Conservation (phyloP, 1,284 basidiomycete genomes). For the Cutaneotrichosporon cavernicola region DNA sequence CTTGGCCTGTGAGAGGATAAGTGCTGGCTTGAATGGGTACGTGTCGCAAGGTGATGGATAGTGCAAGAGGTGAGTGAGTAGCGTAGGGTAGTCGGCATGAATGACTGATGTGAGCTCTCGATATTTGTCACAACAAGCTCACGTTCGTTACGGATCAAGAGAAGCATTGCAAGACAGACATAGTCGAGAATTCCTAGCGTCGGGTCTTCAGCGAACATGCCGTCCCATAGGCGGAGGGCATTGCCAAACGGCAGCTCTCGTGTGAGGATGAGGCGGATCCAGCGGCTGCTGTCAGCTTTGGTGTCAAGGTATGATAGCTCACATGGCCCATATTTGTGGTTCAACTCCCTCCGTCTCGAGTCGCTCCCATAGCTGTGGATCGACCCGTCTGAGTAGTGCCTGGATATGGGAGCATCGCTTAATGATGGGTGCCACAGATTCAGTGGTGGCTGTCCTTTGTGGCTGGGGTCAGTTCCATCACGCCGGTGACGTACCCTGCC, state of each 20-base stretch:
- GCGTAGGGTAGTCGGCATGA: slow-evolving; percentile 74
- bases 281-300: slow-evolving; percentile 62
- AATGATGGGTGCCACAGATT: slow-evolving; percentile 68
- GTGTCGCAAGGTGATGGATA: slow-evolving; percentile 61
- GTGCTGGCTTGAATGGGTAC: slow-evolving; percentile 56
- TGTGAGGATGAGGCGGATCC: slow-evolving; percentile 85
- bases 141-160: slow-evolving; percentile 84
- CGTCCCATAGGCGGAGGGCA: slow-evolving; percentile 84
- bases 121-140: slow-evolving; percentile 41
- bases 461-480: neutral
- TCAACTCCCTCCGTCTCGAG: slow-evolving; percentile 78
- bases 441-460: slow-evolving; percentile 33
- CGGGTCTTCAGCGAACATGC: slow-evolving; percentile 77
- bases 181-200: slow-evolving; percentile 69
- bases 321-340: slow-evolving; percentile 93
- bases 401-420: slow-evolving; percentile 75
- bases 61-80: slow-evolving; percentile 76
- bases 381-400: slow-evolving; percentile 69
- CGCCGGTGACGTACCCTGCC: slow-evolving; percentile 34
- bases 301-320: slow-evolving; percentile 40
- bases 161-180: slow-evolving; percentile 86
- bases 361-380: slow-evolving; percentile 73
- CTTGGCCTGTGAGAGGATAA: slow-evolving; percentile 78
- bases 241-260: slow-evolving; percentile 72
- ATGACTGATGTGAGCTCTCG: slow-evolving; percentile 59